Base-by-base conservation (phyloP, 2,329 filamentous ascomycete species). In the Penicillium sp. region DNA sequence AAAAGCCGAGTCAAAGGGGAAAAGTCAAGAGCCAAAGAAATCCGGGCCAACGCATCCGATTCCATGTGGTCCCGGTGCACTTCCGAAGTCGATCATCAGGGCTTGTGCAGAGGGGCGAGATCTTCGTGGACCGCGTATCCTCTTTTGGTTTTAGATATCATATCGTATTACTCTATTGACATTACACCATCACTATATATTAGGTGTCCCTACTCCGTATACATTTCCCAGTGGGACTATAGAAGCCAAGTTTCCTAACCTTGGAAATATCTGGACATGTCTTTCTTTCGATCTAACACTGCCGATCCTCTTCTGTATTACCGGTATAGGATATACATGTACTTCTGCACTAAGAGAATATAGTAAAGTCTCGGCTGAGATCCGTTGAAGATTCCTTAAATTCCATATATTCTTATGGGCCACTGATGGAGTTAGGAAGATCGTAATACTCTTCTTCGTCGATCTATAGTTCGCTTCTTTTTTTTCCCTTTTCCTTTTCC, bases 321-420 rank as follows among this genome's bases (percentile, higher is more conserved):
- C 26, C 24, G n/a, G 35, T 9, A n/a, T 26, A 26, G n/a, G 4
- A 24, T 24, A 7, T 9, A 24, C 13, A 38, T n/a, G 13, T 22
- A 13, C 21, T 5, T 4, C 9, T 15, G 4, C 6, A 15, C 13
- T 12, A 15, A 31, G 12, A 22, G 7, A 19, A 12, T 19, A 24
- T 10, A 7, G 21, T 17, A 10, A 32, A 32, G 29, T 47, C 15
- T 49, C 28, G 28, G 47, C 40, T 53, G 35, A 56, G 59, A 59
- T 59, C 53, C 55, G 49, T 57, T 63, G 61, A 58, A 60, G 57
- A 59, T 60, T 64, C 61, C 58, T 34, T 60, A 55, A 62, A 52
- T 28, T 51, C 24, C 48, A 51, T 54, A 54, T 57, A 55, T 24
- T 58, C 54, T 53, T 56, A 52, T 34, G 46, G 53, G 61, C 61